Evolutionary conservation across 768 basidiomycete genomes (phyloP).

Genomic region (Termitomyces sp.): DNA sequence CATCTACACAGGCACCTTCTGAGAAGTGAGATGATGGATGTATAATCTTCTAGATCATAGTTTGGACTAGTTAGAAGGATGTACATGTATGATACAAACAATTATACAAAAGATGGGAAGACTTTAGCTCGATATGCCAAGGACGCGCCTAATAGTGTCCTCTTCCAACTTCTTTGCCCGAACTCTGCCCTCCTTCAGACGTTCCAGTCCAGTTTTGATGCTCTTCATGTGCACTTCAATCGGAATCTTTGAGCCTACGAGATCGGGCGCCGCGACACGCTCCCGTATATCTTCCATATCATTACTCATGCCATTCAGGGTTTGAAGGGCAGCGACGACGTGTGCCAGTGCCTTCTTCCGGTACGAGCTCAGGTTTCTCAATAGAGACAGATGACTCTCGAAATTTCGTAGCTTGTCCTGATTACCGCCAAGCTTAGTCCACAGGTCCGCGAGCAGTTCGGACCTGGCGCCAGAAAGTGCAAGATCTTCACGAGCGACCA

Average conservation of each 20-base stretch:
- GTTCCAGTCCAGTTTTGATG: constrained; percentile 58
- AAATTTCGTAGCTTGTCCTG: constrained; percentile 40
- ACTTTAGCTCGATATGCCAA: constrained; percentile 11
- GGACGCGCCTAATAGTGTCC: constrained; percentile 27
- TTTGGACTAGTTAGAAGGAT: constrained; percentile 1
- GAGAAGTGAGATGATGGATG: too few relatives aligned
- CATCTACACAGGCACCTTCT: background rate
- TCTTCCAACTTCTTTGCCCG: constrained; percentile 45
- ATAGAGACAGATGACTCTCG: constrained; percentile 44
- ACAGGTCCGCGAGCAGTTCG: constrained; percentile 59
- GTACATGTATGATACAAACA: constrained; percentile 4
- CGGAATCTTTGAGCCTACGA: constrained; percentile 55
- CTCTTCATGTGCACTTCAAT: constrained; percentile 74
- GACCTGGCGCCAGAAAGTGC: constrained; percentile 37
- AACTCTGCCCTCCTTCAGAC: constrained; percentile 51
- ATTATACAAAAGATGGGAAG: background rate
- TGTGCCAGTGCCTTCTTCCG: constrained; percentile 58
- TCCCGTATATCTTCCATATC: constrained; percentile 78
- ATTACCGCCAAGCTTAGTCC: constrained; percentile 69
- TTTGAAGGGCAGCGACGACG: constrained; percentile 60
- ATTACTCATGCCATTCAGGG: constrained; percentile 56
- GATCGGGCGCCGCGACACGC: constrained; percentile 61
- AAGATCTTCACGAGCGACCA: constrained; percentile 54
- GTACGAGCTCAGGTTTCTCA: constrained; percentile 51
- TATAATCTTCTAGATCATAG: background rate